Evolutionary conservation across 2,329 filamentous ascomycete species (phyloP), one percentile per base, ranked within the genome.

Genomic region (Xylaria sp.): DNA sequence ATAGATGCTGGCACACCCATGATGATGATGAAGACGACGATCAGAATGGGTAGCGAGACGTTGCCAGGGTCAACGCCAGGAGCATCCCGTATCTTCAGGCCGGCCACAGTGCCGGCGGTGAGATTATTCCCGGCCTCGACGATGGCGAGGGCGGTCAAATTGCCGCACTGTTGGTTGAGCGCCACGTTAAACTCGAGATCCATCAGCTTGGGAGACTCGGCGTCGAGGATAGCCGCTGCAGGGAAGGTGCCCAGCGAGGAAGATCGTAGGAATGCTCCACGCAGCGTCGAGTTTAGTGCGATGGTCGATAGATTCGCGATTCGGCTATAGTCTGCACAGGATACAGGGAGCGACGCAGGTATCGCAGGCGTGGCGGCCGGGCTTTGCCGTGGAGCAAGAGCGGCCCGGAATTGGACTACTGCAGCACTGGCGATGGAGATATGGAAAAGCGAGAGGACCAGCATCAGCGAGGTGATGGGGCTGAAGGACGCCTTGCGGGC

Each of bases 261-360:
- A 41, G 81, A 81, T 63, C 81, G 79, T 57, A 85, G 74, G 74
- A 83, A 84, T 12, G 82, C 82, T n/a, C 80, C 80, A 63, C 84
- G 84, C 67, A 83, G 82, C 61, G 82, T 82, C 68, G 80, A 74
- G 77, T 85, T 86, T 63, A 77, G 70, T 68, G 81, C 82, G 70
- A 85, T 81, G 69, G 80, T 81, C 25, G 84, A 84, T 68, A 84
- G 80, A 75, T 85, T 86, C 70, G 84, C 84, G 25, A 82, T 82
- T 58, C 74, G 76, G 66, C 81, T 76, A 75, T 86, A 85, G 74
- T 84, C 80, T 61, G 77, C 69, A 76, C 84, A 85, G 32, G 67
- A 70, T 60, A 72, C 41, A 15, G 74, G 71, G 7, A 60, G 56
- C 10, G 18, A n/a, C 3, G 23, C 41, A 8, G 54, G 65, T 59